phyloP scores from a whole-genome alignment of 768 basidiomycete species.

The Dioszegia aurantiaca region DNA sequence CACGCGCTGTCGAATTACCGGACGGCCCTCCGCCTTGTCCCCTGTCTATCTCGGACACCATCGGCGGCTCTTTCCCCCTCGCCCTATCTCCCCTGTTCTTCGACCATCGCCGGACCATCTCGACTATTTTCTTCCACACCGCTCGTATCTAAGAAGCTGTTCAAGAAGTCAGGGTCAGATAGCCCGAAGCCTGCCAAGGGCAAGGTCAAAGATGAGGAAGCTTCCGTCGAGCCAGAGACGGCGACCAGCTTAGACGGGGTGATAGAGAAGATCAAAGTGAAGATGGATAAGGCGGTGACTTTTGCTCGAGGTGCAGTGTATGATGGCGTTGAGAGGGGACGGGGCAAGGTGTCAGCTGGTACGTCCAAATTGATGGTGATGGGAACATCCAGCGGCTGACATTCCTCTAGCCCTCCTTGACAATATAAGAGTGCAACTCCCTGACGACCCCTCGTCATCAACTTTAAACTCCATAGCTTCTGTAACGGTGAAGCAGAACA shows the following conservation, averaged over 20 bases:
- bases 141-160: constrained; percentile 23
- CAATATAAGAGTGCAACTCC: constrained; percentile 37
- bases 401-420: constrained; percentile 49
- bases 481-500: constrained; percentile 43
- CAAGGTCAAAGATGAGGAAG: constrained; percentile 25
- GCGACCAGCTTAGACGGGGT: constrained; percentile 15
- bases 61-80: too few relatives aligned
- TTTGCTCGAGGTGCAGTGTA: constrained; percentile 51
- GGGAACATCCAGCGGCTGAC: not conserved
- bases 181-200: constrained; percentile 16
- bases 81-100: too few relatives aligned
- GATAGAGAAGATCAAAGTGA: constrained; percentile 42
- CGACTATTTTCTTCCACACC: constrained; percentile 22
- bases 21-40: not conserved
- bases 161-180: constrained; percentile 12
- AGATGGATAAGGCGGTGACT: constrained; percentile 53
- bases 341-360: constrained; percentile 48
- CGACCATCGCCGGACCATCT: constrained; percentile 3
- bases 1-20: too few relatives aligned
- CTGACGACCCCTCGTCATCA: constrained; percentile 28
- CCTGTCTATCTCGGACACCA: too few relatives aligned
- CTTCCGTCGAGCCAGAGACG: constrained; percentile 26
- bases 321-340: constrained; percentile 51
- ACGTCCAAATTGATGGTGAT: constrained; percentile 10
- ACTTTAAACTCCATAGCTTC: constrained; percentile 45